Conservation (phyloP, 2,329 filamentous ascomycete genomes). For the Pestalotiopsis sp. region DNA sequence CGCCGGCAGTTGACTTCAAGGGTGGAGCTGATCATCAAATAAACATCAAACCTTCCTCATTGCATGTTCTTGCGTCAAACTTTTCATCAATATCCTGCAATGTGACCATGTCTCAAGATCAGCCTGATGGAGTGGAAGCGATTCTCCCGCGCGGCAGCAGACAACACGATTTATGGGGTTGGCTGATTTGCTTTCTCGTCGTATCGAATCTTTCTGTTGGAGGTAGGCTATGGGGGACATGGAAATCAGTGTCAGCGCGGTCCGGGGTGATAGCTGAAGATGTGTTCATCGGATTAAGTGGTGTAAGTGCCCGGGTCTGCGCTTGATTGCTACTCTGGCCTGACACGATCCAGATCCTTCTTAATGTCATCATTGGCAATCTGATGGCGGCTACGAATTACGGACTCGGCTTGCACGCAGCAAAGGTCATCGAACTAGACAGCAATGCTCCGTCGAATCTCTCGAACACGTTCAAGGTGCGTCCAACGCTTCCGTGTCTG, state of each 20-base stretch:
- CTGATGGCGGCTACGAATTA: neutral
- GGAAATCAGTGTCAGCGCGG: constrained; percentile 21
- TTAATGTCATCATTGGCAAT: neutral
- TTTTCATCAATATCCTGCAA: neutral
- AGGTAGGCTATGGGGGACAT: constrained; percentile 27
- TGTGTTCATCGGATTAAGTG: constrained; percentile 24
- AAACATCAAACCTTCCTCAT: neutral
- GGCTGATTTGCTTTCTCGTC: constrained; percentile 24
- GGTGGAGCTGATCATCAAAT: neutral
- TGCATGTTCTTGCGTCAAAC: neutral
- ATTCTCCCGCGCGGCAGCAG: constrained; percentile 21
- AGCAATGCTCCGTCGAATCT: neutral
- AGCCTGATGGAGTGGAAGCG: constrained; percentile 17
- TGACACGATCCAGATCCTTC: neutral
- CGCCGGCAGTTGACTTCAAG: neutral
- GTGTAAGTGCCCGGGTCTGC: constrained; percentile 19
- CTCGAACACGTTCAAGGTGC: neutral
- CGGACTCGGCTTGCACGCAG: neutral
- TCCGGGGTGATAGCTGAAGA: constrained; percentile 25
- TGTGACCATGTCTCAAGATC: constrained; percentile 16
- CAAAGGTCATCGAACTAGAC: neutral
- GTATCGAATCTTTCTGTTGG: constrained; percentile 24
- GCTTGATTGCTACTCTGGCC: too few relatives aligned
- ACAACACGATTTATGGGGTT: constrained; percentile 26
- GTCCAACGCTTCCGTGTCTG: neutral